Evolutionary conservation across 2,329 filamentous ascomycete genomes (phyloP), one percentile per base, ranked within the genome.

Genomic region (Penicillium capsulatum): DNA sequence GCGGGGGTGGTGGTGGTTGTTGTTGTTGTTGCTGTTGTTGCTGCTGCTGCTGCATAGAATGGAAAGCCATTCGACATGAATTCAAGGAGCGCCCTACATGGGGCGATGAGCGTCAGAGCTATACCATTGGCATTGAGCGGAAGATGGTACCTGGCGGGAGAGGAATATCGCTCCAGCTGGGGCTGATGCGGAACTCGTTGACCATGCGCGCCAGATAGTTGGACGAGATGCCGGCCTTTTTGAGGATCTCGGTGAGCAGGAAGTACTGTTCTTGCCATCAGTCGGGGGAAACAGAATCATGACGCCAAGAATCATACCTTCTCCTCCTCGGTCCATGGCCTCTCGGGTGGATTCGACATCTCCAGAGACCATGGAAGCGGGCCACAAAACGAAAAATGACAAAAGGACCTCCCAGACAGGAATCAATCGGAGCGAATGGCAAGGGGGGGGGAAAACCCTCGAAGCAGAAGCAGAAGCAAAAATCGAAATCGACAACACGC

Each of bases 321-420:
- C 61, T 69, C 66, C 57, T 68, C 66, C 57, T 69, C 66, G 22
- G 63, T 62, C 66, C 66, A 69, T 58, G 59, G 59, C 50, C 56
- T 64, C 50, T 68, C 66, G 41, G 59, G 48, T 64, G 52, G 57
- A 60, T 60, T 64, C 59, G 66, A 69, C 66, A 69, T 69, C 54
- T 66, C 64, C 65, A 42, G 26, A 28, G 47, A 57, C 54, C 63
- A 66, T 67, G 56, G 56, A 60, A 54, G 48, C 54, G 41, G 51
- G 44, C 40, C 32, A 33, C n/a, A 35, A 17, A 17, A 36, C 33
- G 16, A 32, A 30, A 22, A n/a, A 38, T 16, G 13, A 27, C 13
- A 17, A 30, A 40, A 38, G 20, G 42, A 33, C 47, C 46, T 43
- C 47, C 47, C 40, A 28, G 29, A 29, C 17, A 38, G 26, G n/a